These are phyloP conservation scores for Ashbya aceris DNA, from an alignment of 1,139 yeast genomes.

Conservation along the genomic window DNA sequence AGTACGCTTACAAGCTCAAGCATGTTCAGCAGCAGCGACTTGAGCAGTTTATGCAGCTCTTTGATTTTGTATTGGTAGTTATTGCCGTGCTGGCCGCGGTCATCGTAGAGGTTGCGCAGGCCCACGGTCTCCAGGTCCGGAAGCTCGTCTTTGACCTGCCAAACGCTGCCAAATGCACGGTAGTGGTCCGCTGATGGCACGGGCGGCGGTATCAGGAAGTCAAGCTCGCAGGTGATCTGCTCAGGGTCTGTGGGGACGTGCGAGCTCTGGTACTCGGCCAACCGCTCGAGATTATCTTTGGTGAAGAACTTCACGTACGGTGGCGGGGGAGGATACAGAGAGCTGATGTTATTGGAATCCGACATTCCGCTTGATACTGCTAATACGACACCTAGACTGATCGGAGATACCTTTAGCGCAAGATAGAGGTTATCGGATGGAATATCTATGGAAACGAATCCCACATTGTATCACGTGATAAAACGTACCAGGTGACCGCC, in stretches of 20 bases:
- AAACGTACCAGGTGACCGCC: too few species aligned
- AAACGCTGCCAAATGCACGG: slow-evolving; percentile 70
- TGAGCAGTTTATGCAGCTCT: slow-evolving; percentile 61
- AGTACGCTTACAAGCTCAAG: slow-evolving; percentile 69
- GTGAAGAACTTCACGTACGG: slow-evolving; percentile 64
- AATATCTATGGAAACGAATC: too few species aligned
- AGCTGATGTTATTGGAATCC: slow-evolving; percentile 35
- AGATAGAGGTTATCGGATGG: too few species aligned
- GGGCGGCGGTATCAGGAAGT: slow-evolving; percentile 55
- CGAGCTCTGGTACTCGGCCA: slow-evolving; percentile 26
- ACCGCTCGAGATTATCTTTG: slow-evolving; percentile 41
- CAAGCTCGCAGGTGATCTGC: slow-evolving; percentile 30
- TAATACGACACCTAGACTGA: too few species aligned
- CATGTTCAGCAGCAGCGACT: slow-evolving; percentile 60
- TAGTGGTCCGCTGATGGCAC: slow-evolving; percentile 54
- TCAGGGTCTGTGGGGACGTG: slow-evolving; percentile 9
- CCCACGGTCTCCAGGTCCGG: slow-evolving; percentile 63
- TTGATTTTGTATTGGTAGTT: slow-evolving; percentile 46
- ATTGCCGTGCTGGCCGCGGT: slow-evolving; percentile 13
- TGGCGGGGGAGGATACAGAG: slow-evolving; percentile 85
- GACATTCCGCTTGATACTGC: slow-evolving; percentile 3
- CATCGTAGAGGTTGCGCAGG: slow-evolving; percentile 51
- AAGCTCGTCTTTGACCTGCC: slow-evolving; percentile 63
- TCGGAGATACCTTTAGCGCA: too few species aligned
- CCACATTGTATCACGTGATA: too few species aligned